Conservation (phyloP, 139 green algal genomes). For the Medakamo hakoo region DNA sequence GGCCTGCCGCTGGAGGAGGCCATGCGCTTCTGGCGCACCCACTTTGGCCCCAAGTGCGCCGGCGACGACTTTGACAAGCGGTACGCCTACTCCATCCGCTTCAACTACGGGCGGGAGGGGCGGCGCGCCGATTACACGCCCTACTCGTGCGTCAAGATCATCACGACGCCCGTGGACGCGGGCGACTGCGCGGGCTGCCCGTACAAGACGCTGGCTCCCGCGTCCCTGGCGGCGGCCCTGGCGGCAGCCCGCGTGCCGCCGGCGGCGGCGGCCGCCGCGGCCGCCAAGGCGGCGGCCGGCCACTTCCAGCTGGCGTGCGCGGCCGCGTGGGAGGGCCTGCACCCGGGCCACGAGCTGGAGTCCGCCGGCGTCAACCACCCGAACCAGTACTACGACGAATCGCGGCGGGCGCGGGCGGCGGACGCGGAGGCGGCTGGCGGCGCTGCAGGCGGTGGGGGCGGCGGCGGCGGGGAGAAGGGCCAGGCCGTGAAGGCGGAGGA, state of each 20-base stretch:
- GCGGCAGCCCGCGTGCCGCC: background rate
- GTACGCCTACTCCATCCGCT: constrained; percentile 90
- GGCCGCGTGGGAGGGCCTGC: constrained; percentile 63
- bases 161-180: constrained; percentile 43
- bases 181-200: constrained; percentile 54
- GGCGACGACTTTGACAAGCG: constrained; percentile 92
- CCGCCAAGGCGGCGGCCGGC: constrained; percentile 46
- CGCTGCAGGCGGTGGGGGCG: background rate
- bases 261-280: constrained; percentile 37
- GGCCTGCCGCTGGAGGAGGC: constrained; percentile 81
- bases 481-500: background rate
- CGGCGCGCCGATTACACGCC: constrained; percentile 84
- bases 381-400: constrained; percentile 37
- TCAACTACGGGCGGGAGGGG: constrained; percentile 96
- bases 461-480: background rate
- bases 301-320: constrained; percentile 92
- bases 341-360: constrained; percentile 16
- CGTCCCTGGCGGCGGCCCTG: constrained; percentile 40
- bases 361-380: constrained; percentile 75
- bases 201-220: constrained; percentile 59
- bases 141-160: constrained; percentile 72
- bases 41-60: constrained; percentile 45
- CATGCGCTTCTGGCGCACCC: constrained; percentile 76
- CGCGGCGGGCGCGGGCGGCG: background rate
- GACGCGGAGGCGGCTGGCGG: background rate